Base-by-base conservation (phyloP, 2,329 filamentous ascomycete species). In the Epichloe aotearoae region DNA sequence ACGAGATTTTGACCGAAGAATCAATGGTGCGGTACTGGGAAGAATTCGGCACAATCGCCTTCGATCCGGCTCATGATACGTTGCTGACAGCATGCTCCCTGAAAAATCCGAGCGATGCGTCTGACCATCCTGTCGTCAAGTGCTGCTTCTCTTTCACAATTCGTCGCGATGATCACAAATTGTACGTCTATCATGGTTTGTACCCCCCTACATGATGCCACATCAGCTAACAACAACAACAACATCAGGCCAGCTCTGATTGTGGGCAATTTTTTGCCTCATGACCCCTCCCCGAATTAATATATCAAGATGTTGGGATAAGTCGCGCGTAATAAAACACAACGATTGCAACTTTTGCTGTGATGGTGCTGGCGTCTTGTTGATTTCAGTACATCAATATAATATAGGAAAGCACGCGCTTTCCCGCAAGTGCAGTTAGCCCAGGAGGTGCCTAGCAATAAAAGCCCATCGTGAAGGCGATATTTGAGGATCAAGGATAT, bases 61-160 rank as follows among this genome's bases (percentile, higher is more conserved):
- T 98, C 67, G 93, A 98, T 63, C 82, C 84, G 52, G 83, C 81
- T 10, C 93, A 97, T 64, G 95, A 98, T 65, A 94, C 91, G 20
- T 88, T 98, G 61, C 73, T 98, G 58, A 98, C 93, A 20, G 91
- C 87, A 57, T 98, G 93, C 64, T 85, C 87, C 11, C 71, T 98
- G 54, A 95, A 95, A 67, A 90, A 83, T 57, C 90, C 87, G 3
- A 79, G 82, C 55, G 75, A 81, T 47, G 77, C 77, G 53, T 81
- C 83, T 3, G 80, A 80, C 43, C 79, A 84, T 50, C 80, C 84
- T 19, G 82, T 86, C 39, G 83, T 96, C 53, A 85, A 88, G 63
- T 98, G 93, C 66, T 97, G 91, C 66, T 98, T 98, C 68, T 97
- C 91, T 0, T 96, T 98, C 65, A 95, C 91, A 52, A 95, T 98